Base-by-base conservation (phyloP, 805 yeast genomes). In the Candida koratica region DNA sequence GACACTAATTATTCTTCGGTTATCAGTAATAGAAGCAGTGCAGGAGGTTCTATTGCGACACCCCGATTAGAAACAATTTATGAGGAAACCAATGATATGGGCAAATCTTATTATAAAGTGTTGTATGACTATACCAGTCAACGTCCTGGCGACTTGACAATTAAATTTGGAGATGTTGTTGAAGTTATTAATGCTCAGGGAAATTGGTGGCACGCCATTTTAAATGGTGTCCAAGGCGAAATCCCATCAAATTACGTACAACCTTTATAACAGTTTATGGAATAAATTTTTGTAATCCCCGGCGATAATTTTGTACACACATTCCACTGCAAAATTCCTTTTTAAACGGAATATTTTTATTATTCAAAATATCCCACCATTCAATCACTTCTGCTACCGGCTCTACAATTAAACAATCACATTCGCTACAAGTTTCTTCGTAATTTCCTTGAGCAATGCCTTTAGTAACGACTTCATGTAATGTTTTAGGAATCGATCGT, bases 291-390 rank as follows among this genome's bases (percentile, higher is more conserved):
- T 29, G 27, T 17, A 13, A n/a, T 13, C 16, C 11, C 12, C 18
- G n/a, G 5, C 20, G 12, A 48, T 62, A 66, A 26, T 40, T 49
- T 24, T 37, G 29, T 6, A 54, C 56, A 53, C 84, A 79, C 16
- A 56, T 48, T 1, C 74, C 76, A 41, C 73, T 63, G 44, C 84
- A 79, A 44, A 79, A 79, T 41, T 69, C 69, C 25, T 74, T 57
- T 46, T 71, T 69, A 17, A 79, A 61, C 0, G 85, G 84, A 3
- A 77, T 55, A 23, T 62, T 51, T 24, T 56, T 61, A 38, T 77
- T 71, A 25, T 63, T 69, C 33, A 71, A 61, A 31, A 77, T 62
- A 46, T 79, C 79, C 84, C 85, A 79, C 84, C 84, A 79, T 49
- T 79, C 84, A 42, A 71, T 50, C 1, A 71, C 65, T 45, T 78